Evolutionary conservation across 164 flowering plant genomes (phyloP).

Genomic region (grape (Vitis vinifera)): DNA sequence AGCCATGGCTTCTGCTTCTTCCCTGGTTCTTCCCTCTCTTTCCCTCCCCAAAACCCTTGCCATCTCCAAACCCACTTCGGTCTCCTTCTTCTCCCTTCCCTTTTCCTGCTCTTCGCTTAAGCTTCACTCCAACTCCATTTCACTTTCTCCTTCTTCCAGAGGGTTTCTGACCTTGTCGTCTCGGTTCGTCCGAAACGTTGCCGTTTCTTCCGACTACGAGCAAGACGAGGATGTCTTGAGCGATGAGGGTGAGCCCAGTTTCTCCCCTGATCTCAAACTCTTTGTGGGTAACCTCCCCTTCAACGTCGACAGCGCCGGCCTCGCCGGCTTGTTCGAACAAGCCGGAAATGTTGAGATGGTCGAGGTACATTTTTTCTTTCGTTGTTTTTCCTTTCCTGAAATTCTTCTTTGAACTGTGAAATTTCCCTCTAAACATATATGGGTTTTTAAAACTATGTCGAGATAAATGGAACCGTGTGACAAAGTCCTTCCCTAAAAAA

Average conservation of each 20-base stretch:
- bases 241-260: constrained; percentile 24
- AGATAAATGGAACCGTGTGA: too few species aligned
- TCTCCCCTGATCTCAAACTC: constrained; percentile 62
- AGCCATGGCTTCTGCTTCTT: constrained; percentile 33
- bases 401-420: background rate
- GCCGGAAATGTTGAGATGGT: constrained; percentile 94
- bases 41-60: constrained; percentile 43
- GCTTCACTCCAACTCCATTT: constrained; percentile 21
- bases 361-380: constrained; percentile 50
- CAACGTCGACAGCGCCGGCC: constrained; percentile 63
- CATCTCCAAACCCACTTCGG: constrained; percentile 22
- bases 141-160: constrained; percentile 16
- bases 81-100: constrained; percentile 15
- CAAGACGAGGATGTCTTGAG: constrained; percentile 46
- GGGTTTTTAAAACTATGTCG: background rate
- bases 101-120: constrained; percentile 4
- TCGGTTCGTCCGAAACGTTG: constrained; percentile 46
- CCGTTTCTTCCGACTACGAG: constrained; percentile 41
- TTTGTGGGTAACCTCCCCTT: constrained; percentile 84
- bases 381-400: background rate
- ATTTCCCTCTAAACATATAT: background rate
- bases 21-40: constrained; percentile 43
- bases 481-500: too few species aligned
- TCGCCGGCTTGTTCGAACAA: constrained; percentile 60
- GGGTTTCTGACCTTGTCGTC: constrained; percentile 19